Conservation (phyloP, 192 early-diverging fungal species). For the Dissophora ornata region DNA sequence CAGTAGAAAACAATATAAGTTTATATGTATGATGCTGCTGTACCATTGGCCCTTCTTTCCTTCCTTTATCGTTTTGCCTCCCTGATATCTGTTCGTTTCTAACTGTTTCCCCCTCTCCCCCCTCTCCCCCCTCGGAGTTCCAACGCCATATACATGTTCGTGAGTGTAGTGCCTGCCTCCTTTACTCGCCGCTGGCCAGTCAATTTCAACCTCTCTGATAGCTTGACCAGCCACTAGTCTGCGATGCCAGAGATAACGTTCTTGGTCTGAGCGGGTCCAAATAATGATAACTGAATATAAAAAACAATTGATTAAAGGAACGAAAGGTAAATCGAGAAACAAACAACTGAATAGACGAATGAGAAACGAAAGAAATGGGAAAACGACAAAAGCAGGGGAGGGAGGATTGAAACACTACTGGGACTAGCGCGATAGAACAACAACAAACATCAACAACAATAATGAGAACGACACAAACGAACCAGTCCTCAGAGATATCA, state of each 20-base stretch:
- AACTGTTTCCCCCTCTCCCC: background rate
- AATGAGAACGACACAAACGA: background rate
- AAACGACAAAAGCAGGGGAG: background rate
- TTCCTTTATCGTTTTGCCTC: background rate
- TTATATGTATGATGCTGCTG: constrained; percentile 1
- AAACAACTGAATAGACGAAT: no score
- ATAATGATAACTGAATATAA: background rate
- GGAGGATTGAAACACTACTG: background rate
- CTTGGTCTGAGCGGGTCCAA: constrained; percentile 17
- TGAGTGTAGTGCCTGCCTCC: no score
- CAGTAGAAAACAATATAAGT: background rate
- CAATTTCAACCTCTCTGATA: background rate
- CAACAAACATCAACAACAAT: no score
- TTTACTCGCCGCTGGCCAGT: background rate
- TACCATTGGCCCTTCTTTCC: constrained; percentile 4
- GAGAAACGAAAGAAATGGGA: background rate
- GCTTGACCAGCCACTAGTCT: background rate
- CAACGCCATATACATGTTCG: no score
- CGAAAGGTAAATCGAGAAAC: background rate
- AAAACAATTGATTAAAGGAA: background rate
- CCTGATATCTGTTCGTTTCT: background rate
- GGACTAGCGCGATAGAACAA: no score
- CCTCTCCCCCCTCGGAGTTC: no score
- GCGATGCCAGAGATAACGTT: background rate
- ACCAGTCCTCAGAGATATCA: no score